Conservation (phyloP, 257 asterid species). For the Nicotiana noctiflora region DNA sequence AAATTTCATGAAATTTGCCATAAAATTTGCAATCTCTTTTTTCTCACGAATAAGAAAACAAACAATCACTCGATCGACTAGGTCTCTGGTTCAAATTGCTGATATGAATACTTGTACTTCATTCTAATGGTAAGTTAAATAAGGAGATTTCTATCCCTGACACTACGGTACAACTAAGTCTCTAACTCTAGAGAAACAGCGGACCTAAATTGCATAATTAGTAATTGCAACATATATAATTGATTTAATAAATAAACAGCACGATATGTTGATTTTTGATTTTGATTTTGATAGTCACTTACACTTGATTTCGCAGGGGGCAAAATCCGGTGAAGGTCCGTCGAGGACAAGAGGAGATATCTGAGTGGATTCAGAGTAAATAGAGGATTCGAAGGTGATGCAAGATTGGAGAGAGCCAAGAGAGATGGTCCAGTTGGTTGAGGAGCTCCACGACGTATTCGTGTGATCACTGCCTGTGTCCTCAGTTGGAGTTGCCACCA, state of each 20-base stretch:
- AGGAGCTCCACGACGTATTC: slow-evolving; percentile 32
- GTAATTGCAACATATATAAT: background rate
- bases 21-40: background rate
- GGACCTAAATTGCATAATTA: background rate
- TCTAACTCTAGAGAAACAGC: background rate
- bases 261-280: background rate
- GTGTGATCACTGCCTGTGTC: background rate
- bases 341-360: slow-evolving; percentile 44
- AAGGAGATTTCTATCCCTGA: background rate
- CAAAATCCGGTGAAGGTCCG: slow-evolving; percentile 40
- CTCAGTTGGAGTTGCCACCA: background rate
- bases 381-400: slow-evolving; percentile 56
- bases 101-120: background rate
- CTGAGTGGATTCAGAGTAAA: slow-evolving; percentile 21
- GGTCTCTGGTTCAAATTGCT: background rate
- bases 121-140: background rate
- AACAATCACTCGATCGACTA: background rate
- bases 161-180: background rate
- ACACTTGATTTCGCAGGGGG: slow-evolving; percentile 79
- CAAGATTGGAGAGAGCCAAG: slow-evolving; percentile 49
- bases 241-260: background rate
- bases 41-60: background rate
- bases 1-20: background rate
- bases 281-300: slow-evolving; percentile 1
- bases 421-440: slow-evolving; percentile 55